phyloP scores from a whole-genome alignment of 345 rosid genomes.

The Syzygium jambos region DNA sequence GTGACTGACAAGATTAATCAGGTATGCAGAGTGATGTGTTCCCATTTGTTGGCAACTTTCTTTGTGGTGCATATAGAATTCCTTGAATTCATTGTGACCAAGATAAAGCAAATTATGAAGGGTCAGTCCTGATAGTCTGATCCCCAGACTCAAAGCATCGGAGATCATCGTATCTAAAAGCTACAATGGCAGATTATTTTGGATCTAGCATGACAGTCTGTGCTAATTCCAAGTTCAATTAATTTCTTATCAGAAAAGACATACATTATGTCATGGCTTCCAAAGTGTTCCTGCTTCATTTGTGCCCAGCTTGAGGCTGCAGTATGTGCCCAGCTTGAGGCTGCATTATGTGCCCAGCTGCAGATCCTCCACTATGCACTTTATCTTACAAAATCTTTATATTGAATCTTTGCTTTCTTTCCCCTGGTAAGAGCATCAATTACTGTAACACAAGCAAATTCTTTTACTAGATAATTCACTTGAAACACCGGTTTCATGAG shows the following conservation, averaged over 20 bases:
- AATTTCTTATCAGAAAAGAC: background rate
- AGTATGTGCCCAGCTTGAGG: background rate
- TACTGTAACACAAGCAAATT: background rate
- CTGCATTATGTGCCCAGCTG: background rate
- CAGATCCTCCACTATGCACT: background rate
- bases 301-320: no score
- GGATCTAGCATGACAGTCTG: background rate
- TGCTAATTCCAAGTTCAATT: background rate
- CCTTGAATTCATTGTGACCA: background rate
- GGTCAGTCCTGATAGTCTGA: background rate
- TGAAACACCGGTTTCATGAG: background rate
- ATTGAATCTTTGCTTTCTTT: background rate
- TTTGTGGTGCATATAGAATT: background rate
- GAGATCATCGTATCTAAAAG: background rate
- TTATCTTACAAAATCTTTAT: background rate
- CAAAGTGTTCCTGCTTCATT: background rate
- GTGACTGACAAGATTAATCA: constrained; percentile 45
- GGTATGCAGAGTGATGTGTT: constrained; percentile 23
- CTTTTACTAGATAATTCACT: background rate
- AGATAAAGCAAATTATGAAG: background rate
- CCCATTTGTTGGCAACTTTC: background rate
- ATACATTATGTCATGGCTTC: background rate
- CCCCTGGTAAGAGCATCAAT: background rate
- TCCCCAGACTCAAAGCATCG: background rate
- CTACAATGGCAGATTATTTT: background rate